phyloP scores from a whole-genome alignment of 371 early-diverging fungal species.

The Rhizopus microsporus region DNA sequence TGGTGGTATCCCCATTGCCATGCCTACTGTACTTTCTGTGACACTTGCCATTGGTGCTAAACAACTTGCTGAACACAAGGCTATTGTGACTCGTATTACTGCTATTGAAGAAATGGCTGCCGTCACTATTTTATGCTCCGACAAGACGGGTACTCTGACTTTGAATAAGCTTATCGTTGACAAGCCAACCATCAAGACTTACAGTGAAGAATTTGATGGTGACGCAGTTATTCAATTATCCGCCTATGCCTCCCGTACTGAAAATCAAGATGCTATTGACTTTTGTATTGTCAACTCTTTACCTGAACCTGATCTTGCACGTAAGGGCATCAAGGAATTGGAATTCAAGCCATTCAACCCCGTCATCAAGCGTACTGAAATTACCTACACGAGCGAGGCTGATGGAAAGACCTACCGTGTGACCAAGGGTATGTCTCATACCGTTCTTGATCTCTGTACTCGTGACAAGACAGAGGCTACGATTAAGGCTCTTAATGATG shows the following conservation, averaged over 20 bases:
- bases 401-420: conserved; percentile 65
- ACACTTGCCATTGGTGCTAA: conserved; percentile 93
- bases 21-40: conserved; percentile 86
- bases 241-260: conserved; percentile 67
- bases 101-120: conserved; percentile 94
- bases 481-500: conserved; percentile 56
- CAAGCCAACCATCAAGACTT: conserved; percentile 63
- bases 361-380: conserved; percentile 84
- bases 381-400: conserved; percentile 62
- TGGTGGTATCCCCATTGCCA: conserved; percentile 80
- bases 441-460: conserved; percentile 69
- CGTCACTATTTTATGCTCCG: conserved; percentile 90
- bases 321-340: conserved; percentile 65
- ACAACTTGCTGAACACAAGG: conserved; percentile 89
- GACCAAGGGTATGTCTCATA: conserved; percentile 76
- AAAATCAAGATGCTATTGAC: conserved; percentile 80
- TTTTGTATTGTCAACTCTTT: conserved; percentile 69
- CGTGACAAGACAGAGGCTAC: conserved; percentile 64
- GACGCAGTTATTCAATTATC: conserved; percentile 64
- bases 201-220: conserved; percentile 47
- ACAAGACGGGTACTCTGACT: conserved; percentile 97
- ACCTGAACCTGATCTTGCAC: conserved; percentile 57
- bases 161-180: conserved; percentile 86
- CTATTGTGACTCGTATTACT: conserved; percentile 85
- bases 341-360: conserved; percentile 89